Evolutionary conservation across 2,329 filamentous ascomycete genomes (phyloP).

Genomic region (Lasiodiplodia theobromae): DNA sequence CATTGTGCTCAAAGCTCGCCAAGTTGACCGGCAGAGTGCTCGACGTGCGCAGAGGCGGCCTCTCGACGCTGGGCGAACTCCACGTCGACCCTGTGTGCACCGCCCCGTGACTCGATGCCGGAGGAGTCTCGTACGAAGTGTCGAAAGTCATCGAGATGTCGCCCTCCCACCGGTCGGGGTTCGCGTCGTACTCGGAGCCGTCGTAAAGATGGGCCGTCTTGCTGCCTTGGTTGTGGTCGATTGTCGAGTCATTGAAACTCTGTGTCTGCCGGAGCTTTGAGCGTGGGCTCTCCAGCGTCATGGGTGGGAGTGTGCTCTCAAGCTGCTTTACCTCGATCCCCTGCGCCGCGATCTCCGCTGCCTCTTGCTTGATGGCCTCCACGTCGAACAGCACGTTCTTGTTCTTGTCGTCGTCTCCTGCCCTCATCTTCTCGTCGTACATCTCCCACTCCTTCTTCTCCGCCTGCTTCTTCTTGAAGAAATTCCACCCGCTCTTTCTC

Average conservation of each 20-base stretch:
- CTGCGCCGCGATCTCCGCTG: slow-evolving; percentile 78
- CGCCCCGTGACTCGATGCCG: slow-evolving; percentile 33
- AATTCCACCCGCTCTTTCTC: slow-evolving; percentile 70
- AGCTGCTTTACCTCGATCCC: slow-evolving; percentile 78
- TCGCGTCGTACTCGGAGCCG: slow-evolving; percentile 46
- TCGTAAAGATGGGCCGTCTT: slow-evolving; percentile 37
- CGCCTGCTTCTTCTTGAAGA: slow-evolving; percentile 83
- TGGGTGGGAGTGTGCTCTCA: slow-evolving; percentile 85
- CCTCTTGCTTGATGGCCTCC: slow-evolving; percentile 78
- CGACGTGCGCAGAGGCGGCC: slow-evolving; percentile 40
- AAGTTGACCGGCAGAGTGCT: slow-evolving; percentile 39
- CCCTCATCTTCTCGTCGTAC: slow-evolving; percentile 74
- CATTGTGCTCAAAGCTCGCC: slow-evolving; percentile 49
- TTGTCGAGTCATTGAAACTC: slow-evolving; percentile 44
- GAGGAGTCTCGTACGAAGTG: slow-evolving; percentile 42
- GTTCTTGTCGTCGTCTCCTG: slow-evolving; percentile 55
- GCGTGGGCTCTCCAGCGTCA: slow-evolving; percentile 68
- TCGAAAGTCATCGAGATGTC: slow-evolving; percentile 55
- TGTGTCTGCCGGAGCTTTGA: slow-evolving; percentile 49
- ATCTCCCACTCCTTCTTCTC: slow-evolving; percentile 93
- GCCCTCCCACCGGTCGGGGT: slow-evolving; percentile 31
- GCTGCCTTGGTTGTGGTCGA: slow-evolving; percentile 35
- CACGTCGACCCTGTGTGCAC: slow-evolving; percentile 30
- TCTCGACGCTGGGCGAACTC: slow-evolving; percentile 36
- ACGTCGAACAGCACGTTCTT: slow-evolving; percentile 84